Base-by-base conservation (phyloP, 352 stramenopile genomes). In the Aphanomyces stellatus region DNA sequence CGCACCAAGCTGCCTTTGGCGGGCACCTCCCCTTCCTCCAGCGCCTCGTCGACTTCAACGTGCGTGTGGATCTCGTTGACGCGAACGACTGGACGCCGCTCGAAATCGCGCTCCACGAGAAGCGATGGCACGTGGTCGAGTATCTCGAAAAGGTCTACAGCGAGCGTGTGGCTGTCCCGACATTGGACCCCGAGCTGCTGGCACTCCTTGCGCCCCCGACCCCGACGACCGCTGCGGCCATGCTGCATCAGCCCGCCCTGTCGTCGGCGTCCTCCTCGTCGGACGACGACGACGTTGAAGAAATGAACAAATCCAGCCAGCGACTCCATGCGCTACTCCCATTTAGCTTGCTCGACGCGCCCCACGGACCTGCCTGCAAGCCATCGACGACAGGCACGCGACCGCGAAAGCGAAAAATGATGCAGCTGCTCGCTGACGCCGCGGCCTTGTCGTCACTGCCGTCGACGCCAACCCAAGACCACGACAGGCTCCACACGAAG, bases 101-200 rank as follows among this genome's bases (percentile, higher is more conserved):
- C n/a, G 59, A 65, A 55, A 35, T 65, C 31, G 59, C 59, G 33
- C 30, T 55, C 17, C 10, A 30, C 19, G 59, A 22, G 19, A 42
- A 55, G 10, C 34, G 46, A 30, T 65, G 35, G 31, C 17, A 10
- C 6, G 40, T 51, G 10, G 59, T 51, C n/a, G 59, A 55, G 22
- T 65, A 55, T 30, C 33, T 65, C 15, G 59, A 65, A 22, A 31
- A 3, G 11, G 31, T 65, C 41, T 65, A 65, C 30, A 65, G 59
- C n/a, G 22, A 55, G 46, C 19, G 25, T 13, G 22, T 49, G 11
- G 53, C n/a, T 33, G 22, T 24, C 11, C 4, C 25, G 7, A 51
- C 42, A 8, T 22, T 51, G 19, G 42, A 51, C 42, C 42, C n/a
- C 13, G 42, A 51, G 42, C 42, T 51, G 6, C n/a, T 51, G 42